These are phyloP conservation scores for Dioscorea zingiberensis DNA, from an alignment of 106 monocot species.

Conservation along the genomic window DNA sequence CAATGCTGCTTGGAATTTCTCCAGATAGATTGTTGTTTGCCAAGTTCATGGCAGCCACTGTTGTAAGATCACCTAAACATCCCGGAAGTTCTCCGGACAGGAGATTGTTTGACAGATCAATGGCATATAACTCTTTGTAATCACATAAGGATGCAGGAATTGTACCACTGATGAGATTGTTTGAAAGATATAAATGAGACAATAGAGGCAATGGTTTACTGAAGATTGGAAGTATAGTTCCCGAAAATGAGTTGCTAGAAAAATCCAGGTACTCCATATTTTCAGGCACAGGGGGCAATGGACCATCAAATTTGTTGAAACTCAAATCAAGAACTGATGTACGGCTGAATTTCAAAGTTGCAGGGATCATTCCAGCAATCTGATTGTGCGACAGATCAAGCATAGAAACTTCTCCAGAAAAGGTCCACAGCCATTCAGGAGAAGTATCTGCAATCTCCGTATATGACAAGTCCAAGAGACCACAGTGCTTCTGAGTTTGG, in stretches of 20 bases:
- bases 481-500: slow-evolving; percentile 1
- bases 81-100: slow-evolving; percentile 14
- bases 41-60: not conserved
- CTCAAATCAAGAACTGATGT: not conserved
- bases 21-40: slow-evolving; percentile 16
- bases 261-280: not conserved
- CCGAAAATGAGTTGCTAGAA: slow-evolving; percentile 20
- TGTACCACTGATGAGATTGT: slow-evolving; percentile 5
- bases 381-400: slow-evolving; percentile 22
- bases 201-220: not conserved
- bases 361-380: slow-evolving; percentile 18
- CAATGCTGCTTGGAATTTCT: slow-evolving; percentile 8
- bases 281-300: slow-evolving; percentile 13
- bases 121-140: not conserved
- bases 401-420: not conserved
- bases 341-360: not conserved
- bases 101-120: slow-evolving; percentile 29
- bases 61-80: not conserved
- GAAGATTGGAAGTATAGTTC: slow-evolving; percentile 2
- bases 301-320: slow-evolving; percentile 13
- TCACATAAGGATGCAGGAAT: slow-evolving; percentile 16
- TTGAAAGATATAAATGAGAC: slow-evolving; percentile 1
- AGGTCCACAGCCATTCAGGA: slow-evolving; percentile 47
- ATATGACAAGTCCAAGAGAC: slow-evolving; percentile 11
- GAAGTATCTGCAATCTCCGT: slow-evolving; percentile 19